These are phyloP conservation scores for Chlorencoelia australis DNA, from an alignment of 2,329 filamentous ascomycete genomes.

Conservation along the genomic window DNA sequence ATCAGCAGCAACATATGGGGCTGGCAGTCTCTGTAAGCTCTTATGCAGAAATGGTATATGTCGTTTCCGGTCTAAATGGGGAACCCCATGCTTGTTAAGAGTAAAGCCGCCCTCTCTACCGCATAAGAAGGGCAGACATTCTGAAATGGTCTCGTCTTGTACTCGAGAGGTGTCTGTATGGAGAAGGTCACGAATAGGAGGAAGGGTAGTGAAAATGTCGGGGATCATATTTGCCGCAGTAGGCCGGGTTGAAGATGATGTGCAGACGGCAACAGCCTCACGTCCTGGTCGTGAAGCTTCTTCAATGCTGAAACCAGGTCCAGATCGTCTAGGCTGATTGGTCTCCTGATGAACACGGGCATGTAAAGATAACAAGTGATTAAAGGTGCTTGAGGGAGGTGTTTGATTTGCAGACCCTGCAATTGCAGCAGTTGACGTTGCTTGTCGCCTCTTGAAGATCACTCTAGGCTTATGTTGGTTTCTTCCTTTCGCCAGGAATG, in stretches of 20 bases:
- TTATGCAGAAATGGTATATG: slow-evolving; percentile 54
- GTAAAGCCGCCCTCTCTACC: slow-evolving; percentile 36
- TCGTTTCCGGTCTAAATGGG: slow-evolving; percentile 55
- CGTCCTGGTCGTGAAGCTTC: slow-evolving; percentile 7
- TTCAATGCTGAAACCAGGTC: slow-evolving; percentile 14
- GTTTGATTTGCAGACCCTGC: neutral
- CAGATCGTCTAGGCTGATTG: slow-evolving; percentile 7
- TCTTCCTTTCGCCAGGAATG: slow-evolving; percentile 24
- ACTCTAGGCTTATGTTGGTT: slow-evolving; percentile 22
- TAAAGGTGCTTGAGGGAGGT: slow-evolving; percentile 10
- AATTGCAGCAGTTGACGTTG: slow-evolving; percentile 8
- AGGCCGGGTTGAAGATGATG: slow-evolving; percentile 13
- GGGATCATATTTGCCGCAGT: slow-evolving; percentile 32
- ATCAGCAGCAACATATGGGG: slow-evolving; percentile 64
- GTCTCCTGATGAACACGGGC: slow-evolving; percentile 6
- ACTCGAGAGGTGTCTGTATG: slow-evolving; percentile 55
- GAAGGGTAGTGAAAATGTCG: slow-evolving; percentile 45
- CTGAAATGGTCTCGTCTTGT: slow-evolving; percentile 59
- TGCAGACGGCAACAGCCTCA: slow-evolving; percentile 8
- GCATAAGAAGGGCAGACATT: slow-evolving; percentile 58
- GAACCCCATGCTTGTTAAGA: slow-evolving; percentile 64
- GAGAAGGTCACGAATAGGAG: slow-evolving; percentile 55
- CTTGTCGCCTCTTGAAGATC: slow-evolving; percentile 22
- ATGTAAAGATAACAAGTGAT: slow-evolving; percentile 7
- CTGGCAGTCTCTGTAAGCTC: slow-evolving; percentile 52